phyloP scores from a whole-genome alignment of 441 rosid genomes.

The Jatropha multifida region DNA sequence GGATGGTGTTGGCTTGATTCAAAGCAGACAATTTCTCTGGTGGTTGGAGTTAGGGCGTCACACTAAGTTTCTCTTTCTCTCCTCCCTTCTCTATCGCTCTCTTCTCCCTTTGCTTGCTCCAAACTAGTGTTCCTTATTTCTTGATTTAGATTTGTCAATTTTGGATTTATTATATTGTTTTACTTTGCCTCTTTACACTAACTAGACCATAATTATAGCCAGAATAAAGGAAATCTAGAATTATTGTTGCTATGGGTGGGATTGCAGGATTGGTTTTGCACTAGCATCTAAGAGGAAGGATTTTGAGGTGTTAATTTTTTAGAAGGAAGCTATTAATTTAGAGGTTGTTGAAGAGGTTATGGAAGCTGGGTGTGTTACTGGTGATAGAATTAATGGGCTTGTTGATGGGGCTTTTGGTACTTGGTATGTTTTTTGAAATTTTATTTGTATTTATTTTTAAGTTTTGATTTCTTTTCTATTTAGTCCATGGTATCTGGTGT shows the following conservation, averaged over 20 bases:
- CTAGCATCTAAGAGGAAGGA: conserved; percentile 84
- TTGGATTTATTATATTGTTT: conserved; percentile 8
- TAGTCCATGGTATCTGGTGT: not conserved
- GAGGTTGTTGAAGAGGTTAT: conserved; percentile 79
- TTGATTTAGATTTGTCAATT: conserved; percentile 18
- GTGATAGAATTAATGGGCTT: conserved; percentile 89
- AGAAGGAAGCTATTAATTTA: conserved; percentile 84
- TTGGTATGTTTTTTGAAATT: conserved; percentile 14
- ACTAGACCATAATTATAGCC: too few species aligned
- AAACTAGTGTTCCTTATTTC: conserved; percentile 25
- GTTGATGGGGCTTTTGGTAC: conserved; percentile 53
- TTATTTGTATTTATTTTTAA: conserved; percentile 2
- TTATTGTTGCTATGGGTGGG: conserved; percentile 89
- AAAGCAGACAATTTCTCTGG: too few species aligned
- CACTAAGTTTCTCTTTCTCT: too few species aligned
- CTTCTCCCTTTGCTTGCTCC: conserved; percentile 10
- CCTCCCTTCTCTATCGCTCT: too few species aligned
- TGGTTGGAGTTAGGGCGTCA: too few species aligned
- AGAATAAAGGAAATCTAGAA: conserved; percentile 42
- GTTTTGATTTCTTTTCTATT: not conserved
- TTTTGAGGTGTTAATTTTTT: conserved; percentile 81
- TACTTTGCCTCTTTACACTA: too few species aligned
- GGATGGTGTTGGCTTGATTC: too few species aligned
- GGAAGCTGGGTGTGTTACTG: conserved; percentile 84
- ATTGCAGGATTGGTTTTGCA: conserved; percentile 84